Base-by-base conservation (phyloP, 306 rosid genomes). In the Elaeagnus macrophylla region DNA sequence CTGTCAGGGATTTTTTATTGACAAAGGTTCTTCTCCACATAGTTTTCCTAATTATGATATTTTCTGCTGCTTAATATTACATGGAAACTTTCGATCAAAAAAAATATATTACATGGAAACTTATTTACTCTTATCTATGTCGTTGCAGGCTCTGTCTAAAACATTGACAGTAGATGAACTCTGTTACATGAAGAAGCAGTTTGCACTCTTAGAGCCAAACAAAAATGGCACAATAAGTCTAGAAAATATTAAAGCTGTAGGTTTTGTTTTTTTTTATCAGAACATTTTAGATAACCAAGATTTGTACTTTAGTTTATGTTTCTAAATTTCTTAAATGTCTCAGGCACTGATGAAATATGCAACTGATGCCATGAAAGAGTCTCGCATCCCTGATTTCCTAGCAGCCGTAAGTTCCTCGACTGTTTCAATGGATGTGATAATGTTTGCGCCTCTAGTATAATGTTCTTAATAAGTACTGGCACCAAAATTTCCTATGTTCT, bases 291-390 rank as follows among this genome's bases (percentile, higher is more conserved):
- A 32, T 40, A 52, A 40, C 58, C 68, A 10, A 37, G 43, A 53
- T 12, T 46, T 67, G 9, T 14, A 65, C 39, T 72, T 72, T 62
- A n/a, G 45, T 62, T 51, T 25, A 51, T 39, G 62, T 9, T 43
- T 72, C 72, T 70, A 54, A 67, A 60, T 52, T 52, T 45, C 17
- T 68, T 46, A 64, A 67, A 47, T 51, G 62, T 61, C 19, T 55
- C 81, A 89, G 97, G 89, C 80, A 51, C 72, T 89, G 79, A 63
- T 66, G 94, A 89, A 74, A 67, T 69, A 81, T 61, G 82, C 90
- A 54, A 89, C 95, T n/a, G 90, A 85, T 59, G 94, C 95, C 50
- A 79, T 89, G 94, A 89, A 83, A 80, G 95, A 89, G 43, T 84
- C 97, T 3, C 85, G 86, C 46, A 69, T 83, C 54, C 61, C 71